Percentiles rank a stretch among this genome's conserved stretches.
Evolutionary conservation across 768 basidiomycete genomes (phyloP).

Genomic region (Boletus rufocinnamomeus): DNA sequence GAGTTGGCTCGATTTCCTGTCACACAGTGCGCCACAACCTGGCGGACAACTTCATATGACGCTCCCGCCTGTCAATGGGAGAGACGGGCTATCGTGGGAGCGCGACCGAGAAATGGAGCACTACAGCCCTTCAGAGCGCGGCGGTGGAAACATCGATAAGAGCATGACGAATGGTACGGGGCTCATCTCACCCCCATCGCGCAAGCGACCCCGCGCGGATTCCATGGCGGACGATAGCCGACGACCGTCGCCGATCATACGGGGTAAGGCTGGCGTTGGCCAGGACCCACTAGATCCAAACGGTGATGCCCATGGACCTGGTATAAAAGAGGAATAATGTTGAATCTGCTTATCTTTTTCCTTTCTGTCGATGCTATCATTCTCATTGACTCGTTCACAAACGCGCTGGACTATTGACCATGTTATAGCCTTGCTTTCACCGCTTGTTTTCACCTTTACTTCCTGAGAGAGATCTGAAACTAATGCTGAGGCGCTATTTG

Average conservation of each 20-base stretch:
- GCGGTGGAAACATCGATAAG: constrained; percentile 23
- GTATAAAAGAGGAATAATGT: constrained; percentile 33
- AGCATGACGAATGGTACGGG: constrained; percentile 19
- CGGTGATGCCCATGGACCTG: constrained; percentile 18
- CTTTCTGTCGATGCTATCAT: not conserved
- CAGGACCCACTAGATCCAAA: constrained; percentile 21
- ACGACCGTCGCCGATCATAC: constrained; percentile 24
- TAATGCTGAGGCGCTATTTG: constrained; percentile 11
- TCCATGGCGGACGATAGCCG: constrained; percentile 22
- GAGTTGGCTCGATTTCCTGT: constrained; percentile 37
- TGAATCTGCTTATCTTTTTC: not conserved
- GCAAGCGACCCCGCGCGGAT: constrained; percentile 32
- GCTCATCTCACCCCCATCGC: constrained; percentile 25
- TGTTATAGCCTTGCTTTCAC: not conserved
- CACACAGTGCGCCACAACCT: constrained; percentile 29
- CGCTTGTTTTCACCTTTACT: not conserved
- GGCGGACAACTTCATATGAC: constrained; percentile 32
- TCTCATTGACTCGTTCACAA: not conserved
- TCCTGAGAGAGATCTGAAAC: not conserved
- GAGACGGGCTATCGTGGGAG: constrained; percentile 35
- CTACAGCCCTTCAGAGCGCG: constrained; percentile 33
- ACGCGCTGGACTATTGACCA: not conserved
- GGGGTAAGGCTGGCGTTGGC: constrained; percentile 17
- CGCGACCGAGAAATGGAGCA: constrained; percentile 34
- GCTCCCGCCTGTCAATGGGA: constrained; percentile 27